A percentile compares a stretch with the other conserved stretches of the same genome.
These are phyloP conservation scores for Ceratobasidium sp. DNA, from an alignment of 1,284 basidiomycete genomes.

Conservation along the genomic window DNA sequence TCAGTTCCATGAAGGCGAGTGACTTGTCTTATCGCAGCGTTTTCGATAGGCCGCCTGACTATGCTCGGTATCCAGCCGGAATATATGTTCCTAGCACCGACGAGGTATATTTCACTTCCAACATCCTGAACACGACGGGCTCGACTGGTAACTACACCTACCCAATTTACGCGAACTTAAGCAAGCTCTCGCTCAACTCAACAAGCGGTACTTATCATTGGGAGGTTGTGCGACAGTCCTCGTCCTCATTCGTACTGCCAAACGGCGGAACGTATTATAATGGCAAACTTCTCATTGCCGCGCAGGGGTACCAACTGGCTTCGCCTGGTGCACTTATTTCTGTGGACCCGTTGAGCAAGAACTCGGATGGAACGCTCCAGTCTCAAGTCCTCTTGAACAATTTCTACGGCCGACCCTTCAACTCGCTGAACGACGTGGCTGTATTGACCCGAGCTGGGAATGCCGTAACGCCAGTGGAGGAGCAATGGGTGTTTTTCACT, in stretches of 20 bases:
- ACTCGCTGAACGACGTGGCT: slow-evolving; percentile 81
- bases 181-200: slow-evolving; percentile 36
- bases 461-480: slow-evolving; percentile 57
- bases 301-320: slow-evolving; percentile 30
- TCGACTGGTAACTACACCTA: slow-evolving; percentile 6
- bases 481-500: slow-evolving; percentile 70
- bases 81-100: slow-evolving; percentile 36
- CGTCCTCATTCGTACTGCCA: slow-evolving; percentile 28
- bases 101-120: slow-evolving; percentile 43
- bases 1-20: slow-evolving; percentile 40
- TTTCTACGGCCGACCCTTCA: slow-evolving; percentile 80
- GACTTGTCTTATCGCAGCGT: neutral
- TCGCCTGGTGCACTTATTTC: slow-evolving; percentile 13
- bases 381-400: slow-evolving; percentile 71
- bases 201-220: slow-evolving; percentile 34
- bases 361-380: slow-evolving; percentile 17
- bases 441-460: slow-evolving; percentile 70
- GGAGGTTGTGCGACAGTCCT: slow-evolving; percentile 17
- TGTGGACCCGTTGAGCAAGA: slow-evolving; percentile 21
- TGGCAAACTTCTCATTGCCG: slow-evolving; percentile 38
- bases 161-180: slow-evolving; percentile 30
- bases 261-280: slow-evolving; percentile 37
- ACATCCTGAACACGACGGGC: slow-evolving; percentile 36
- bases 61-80: too few species aligned
- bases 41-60: too few species aligned